Conservation (phyloP, 805 yeast genomes). For the Candida ponderosae region DNA sequence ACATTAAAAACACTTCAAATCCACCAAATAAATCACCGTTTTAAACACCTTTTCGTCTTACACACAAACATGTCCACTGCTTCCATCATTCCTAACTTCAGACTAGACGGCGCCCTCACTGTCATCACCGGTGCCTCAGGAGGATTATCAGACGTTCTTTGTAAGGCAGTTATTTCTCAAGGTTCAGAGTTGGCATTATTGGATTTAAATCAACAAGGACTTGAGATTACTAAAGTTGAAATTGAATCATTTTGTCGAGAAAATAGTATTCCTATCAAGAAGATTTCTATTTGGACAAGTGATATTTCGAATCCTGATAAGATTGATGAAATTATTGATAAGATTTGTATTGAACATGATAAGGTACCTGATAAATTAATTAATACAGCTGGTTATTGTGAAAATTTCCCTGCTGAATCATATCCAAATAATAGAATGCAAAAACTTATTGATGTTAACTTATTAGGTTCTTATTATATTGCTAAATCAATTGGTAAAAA, state of each 20-base stretch:
- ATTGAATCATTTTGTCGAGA: conserved; percentile 39
- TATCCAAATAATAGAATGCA: conserved; percentile 69
- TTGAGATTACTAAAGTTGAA: conserved; percentile 46
- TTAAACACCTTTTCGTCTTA: too few relatives aligned
- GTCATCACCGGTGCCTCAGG: conserved; percentile 80
- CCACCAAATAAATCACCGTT: too few relatives aligned
- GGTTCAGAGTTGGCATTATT: conserved; percentile 73
- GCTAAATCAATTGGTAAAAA: conserved; percentile 69
- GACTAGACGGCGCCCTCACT: conserved; percentile 65
- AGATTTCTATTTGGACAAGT: conserved; percentile 60
- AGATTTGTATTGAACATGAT: conserved; percentile 46
- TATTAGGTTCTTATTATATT: conserved; percentile 67
- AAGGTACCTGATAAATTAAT: conserved; percentile 57
- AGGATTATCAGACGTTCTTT: conserved; percentile 58
- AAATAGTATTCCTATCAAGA: conserved; percentile 23
- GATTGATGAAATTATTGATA: conserved; percentile 48
- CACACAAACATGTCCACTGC: background rate
- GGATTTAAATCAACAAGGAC: conserved; percentile 57
- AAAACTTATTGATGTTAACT: conserved; percentile 59
- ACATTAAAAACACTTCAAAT: too few relatives aligned
- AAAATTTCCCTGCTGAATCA: conserved; percentile 70
- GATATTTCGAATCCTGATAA: conserved; percentile 58
- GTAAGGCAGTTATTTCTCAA: conserved; percentile 63
- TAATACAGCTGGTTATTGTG: conserved; percentile 83
- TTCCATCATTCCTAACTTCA: conserved; percentile 43